Conservation (phyloP, 345 rosid genomes). For the Streptanthus diversifolius region DNA sequence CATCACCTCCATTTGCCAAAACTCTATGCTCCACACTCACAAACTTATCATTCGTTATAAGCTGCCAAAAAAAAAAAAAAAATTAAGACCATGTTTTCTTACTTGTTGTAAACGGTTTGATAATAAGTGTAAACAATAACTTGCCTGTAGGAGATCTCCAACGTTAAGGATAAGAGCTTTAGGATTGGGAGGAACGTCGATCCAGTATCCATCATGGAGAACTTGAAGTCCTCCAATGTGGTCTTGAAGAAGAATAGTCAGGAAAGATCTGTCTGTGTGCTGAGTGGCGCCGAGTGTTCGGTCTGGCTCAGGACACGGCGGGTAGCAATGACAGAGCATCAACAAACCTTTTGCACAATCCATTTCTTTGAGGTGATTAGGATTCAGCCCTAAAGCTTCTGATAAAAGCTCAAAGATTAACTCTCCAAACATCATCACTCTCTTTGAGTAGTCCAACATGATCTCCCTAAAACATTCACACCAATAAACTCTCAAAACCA, state of each 20-base stretch:
- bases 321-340: slow-evolving; percentile 50
- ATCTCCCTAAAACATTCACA: slow-evolving; percentile 34
- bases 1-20: slow-evolving; percentile 30
- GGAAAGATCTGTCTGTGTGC: slow-evolving; percentile 47
- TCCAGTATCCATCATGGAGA: slow-evolving; percentile 35
- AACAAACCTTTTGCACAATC: slow-evolving; percentile 37
- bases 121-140: no score
- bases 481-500: neutral
- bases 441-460: slow-evolving; percentile 39
- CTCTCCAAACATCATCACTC: slow-evolving; percentile 34
- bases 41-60: slow-evolving; percentile 41
- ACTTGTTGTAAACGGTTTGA: no score
- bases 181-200: slow-evolving; percentile 43
- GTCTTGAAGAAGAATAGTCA: slow-evolving; percentile 57
- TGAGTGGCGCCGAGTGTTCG: slow-evolving; percentile 43
- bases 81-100: no score
- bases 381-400: slow-evolving; percentile 50
- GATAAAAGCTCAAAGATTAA: slow-evolving; percentile 46
- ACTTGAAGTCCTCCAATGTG: slow-evolving; percentile 59
- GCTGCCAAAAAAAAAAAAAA: no score
- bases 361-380: slow-evolving; percentile 38
- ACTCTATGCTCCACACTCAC: slow-evolving; percentile 45
- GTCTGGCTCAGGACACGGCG: slow-evolving; percentile 53
- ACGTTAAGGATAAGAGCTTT: slow-evolving; percentile 48
- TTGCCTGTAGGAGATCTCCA: slow-evolving; percentile 59